Conservation (phyloP, 2,329 filamentous ascomycete genomes). For the Alternaria hordeiaustralica region DNA sequence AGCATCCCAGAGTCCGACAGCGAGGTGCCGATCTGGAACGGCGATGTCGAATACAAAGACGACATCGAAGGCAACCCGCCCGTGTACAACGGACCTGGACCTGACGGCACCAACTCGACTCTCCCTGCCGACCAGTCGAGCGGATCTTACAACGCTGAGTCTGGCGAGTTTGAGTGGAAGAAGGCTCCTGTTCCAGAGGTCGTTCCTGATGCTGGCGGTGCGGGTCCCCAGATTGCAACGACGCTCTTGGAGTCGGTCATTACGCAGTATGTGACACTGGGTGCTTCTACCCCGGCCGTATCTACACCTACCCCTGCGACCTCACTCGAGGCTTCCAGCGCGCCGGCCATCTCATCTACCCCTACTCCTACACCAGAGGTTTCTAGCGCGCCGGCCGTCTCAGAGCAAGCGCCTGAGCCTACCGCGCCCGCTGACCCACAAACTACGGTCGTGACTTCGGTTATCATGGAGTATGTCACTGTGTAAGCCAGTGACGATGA, state of each 20-base stretch:
- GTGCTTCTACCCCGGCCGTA: neutral
- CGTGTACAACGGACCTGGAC: conserved; percentile 23
- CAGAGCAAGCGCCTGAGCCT: conserved; percentile 2
- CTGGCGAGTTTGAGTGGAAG: conserved; percentile 24
- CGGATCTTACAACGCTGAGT: conserved; percentile 16
- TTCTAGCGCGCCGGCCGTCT: neutral
- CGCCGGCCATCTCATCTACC: neutral
- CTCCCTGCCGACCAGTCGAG: conserved; percentile 11
- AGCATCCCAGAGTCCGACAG: conserved; percentile 30
- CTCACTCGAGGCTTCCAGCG: neutral
- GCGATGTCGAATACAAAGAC: conserved; percentile 27
- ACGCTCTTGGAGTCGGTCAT: conserved; percentile 7
- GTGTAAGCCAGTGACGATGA: neutral
- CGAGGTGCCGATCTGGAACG: conserved; percentile 36
- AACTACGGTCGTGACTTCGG: conserved; percentile 22
- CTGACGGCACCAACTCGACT: conserved; percentile 22
- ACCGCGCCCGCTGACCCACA: conserved; percentile 8
- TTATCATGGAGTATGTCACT: conserved; percentile 25
- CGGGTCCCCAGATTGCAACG: neutral
- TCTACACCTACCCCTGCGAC: neutral
- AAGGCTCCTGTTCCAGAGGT: conserved; percentile 19
- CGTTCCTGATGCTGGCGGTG: neutral
- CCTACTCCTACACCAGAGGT: neutral
- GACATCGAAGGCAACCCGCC: conserved; percentile 39
- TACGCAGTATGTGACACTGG: conserved; percentile 15